Evolutionary conservation across 495 filamentous ascomycete species (phyloP), one percentile per base, ranked within the genome.

Genomic region (Penicillium maclennaniae): DNA sequence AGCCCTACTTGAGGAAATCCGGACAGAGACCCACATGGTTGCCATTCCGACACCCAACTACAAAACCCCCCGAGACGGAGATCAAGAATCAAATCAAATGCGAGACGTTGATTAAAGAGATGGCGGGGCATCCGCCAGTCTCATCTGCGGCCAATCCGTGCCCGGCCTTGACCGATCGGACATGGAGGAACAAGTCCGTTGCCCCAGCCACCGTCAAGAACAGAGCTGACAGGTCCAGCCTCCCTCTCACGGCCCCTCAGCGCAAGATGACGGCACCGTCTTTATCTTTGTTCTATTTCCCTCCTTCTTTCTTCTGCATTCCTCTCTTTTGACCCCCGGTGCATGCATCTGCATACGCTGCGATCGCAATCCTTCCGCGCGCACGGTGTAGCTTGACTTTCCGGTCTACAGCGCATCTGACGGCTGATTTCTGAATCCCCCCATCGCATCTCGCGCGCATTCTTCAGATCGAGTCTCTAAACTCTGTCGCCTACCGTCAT

Each of bases 401-500:
- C 27, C 41, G 47, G 31, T 19, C 28, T 43, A 45, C 40, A 43
- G 23, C 40, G 27, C 39, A 37, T 37, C 28, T 34, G 27, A 21
- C 38, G 16, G 44, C 43, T 34, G 10, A 28, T 14, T 39, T 38
- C 28, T 20, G 27, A 17, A 34, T 34, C 10, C 31, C 31, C 31
- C 31, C 31, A 31, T 31, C 27, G 27, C 31, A 34, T 34, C 10
- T 60, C 51, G 43, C 58, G 57, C 51, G 43, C 58, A 61, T 61
- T 61, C 54, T 43, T 56, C 45, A 49, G 45, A 53, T 54, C 55
- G 39, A 42, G 40, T 43, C 48, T 10, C n/a, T 19, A 12, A 42
- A 50, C 41, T 40, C 21, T 39, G 31, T 12, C 49, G 43, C 16
- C 43, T 14, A 10, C 53, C 61, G 58, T 3, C 74, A 84, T 71